Evolutionary conservation across 139 green algal species (phyloP).

Genomic region (Asterochloris erici): DNA sequence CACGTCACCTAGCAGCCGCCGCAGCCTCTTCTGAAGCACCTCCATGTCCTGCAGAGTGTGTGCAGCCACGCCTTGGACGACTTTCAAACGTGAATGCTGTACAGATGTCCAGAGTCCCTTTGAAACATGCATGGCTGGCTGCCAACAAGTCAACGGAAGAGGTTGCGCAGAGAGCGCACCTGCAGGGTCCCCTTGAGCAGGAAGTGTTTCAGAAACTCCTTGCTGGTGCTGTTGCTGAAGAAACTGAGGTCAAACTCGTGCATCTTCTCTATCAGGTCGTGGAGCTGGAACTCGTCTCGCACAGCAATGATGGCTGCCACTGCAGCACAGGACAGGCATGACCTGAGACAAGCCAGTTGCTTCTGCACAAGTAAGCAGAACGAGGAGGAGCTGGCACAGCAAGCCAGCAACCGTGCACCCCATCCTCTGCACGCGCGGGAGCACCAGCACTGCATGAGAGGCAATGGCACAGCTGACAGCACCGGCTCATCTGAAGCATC

Average conservation of each 20-base stretch:
- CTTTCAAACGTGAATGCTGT: not conserved
- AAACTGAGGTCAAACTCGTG: constrained; percentile 76
- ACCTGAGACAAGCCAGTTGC: too few species aligned
- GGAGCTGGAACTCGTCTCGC: constrained; percentile 73
- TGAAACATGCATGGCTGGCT: not conserved
- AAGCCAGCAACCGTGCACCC: too few species aligned
- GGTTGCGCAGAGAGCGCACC: too few species aligned
- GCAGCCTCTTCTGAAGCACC: constrained; percentile 54
- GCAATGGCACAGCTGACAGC: too few species aligned
- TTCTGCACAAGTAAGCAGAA: too few species aligned
- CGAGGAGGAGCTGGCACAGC: too few species aligned
- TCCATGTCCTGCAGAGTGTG: constrained; percentile 34
- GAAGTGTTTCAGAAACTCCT: constrained; percentile 62
- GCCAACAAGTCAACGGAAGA: constrained; percentile 27
- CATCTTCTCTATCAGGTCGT: constrained; percentile 58
- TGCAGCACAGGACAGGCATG: constrained; percentile 14
- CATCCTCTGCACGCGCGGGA: too few species aligned
- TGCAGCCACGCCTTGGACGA: not conserved
- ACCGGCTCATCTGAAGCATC: too few species aligned
- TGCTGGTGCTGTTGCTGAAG: constrained; percentile 75
- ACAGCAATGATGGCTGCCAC: constrained; percentile 71
- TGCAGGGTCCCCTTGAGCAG: constrained; percentile 57
- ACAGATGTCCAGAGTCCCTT: not conserved
- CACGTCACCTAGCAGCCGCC: constrained; percentile 71
- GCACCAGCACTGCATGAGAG: too few species aligned